Percentiles rank a stretch among this genome's conserved stretches.
phyloP scores from a whole-genome alignment of 2,329 filamentous ascomycete species.

The Penicillium sp. region DNA sequence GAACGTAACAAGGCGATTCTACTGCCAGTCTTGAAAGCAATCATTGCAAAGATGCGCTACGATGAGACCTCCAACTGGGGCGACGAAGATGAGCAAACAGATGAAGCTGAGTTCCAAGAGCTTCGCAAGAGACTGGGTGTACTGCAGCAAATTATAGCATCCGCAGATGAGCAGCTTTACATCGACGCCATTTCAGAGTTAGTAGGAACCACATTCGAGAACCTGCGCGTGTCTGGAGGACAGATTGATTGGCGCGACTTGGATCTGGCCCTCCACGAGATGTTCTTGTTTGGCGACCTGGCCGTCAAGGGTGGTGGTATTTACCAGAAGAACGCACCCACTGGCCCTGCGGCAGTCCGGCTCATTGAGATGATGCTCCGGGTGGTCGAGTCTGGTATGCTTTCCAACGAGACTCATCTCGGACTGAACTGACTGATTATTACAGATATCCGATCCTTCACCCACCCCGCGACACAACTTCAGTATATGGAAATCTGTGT shows the following conservation, averaged over 20 bases:
- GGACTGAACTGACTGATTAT: neutral
- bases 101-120: constrained; percentile 96
- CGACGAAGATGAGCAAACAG: constrained; percentile 88
- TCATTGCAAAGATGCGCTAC: constrained; percentile 94
- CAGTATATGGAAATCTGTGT: constrained; percentile 99
- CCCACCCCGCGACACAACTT: constrained; percentile 85
- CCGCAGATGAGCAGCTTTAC: constrained; percentile 82
- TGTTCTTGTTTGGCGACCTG: constrained; percentile 92
- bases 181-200: constrained; percentile 83
- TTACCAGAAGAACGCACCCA: constrained; percentile 80
- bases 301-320: constrained; percentile 84
- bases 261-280: constrained; percentile 89
- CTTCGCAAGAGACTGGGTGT: constrained; percentile 84
- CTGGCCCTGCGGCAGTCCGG: constrained; percentile 72
- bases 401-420: neutral
- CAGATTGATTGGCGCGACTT: constrained; percentile 92
- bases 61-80: constrained; percentile 94
- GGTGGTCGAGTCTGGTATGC: constrained; percentile 75
- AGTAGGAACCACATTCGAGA: constrained; percentile 82
- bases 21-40: constrained; percentile 81
- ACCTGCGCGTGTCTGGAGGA: constrained; percentile 68
- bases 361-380: constrained; percentile 89
- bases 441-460: constrained; percentile 69
- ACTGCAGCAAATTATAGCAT: constrained; percentile 87
- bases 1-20: constrained; percentile 77